phyloP scores from a whole-genome alignment of 148 eudicot genomes.

The Amaranthus palmeri region DNA sequence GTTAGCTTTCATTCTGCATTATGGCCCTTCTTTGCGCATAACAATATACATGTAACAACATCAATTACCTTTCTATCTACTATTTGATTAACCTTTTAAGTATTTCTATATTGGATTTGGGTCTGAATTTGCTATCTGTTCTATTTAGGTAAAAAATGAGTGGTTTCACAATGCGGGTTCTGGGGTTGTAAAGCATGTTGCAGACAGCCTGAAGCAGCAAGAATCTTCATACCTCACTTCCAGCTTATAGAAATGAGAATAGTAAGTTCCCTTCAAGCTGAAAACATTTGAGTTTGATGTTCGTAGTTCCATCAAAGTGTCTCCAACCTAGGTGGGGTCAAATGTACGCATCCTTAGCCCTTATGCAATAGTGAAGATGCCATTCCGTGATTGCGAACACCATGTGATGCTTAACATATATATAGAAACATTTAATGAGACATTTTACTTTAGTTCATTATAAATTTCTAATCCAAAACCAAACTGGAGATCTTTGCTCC shows the following conservation, averaged over 20 bases:
- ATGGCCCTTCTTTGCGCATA: slow-evolving; percentile 97
- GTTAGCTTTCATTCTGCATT: slow-evolving; percentile 93
- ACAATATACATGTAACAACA: slow-evolving; percentile 75
- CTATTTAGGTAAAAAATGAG: slow-evolving; percentile 80
- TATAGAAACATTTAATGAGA: too few relatives aligned
- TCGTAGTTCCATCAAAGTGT: background rate
- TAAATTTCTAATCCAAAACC: too few relatives aligned
- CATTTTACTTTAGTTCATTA: too few relatives aligned
- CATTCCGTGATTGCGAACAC: too few relatives aligned
- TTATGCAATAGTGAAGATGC: too few relatives aligned
- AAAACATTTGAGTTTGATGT: background rate
- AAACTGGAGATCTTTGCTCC: too few relatives aligned
- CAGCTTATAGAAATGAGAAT: slow-evolving; percentile 40
- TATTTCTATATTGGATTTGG: background rate
- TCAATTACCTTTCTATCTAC: slow-evolving; percentile 1
- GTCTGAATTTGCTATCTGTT: background rate
- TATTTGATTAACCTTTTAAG: background rate
- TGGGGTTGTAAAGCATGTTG: slow-evolving; percentile 93
- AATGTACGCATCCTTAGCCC: too few relatives aligned
- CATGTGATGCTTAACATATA: too few relatives aligned
- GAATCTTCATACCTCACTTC: slow-evolving; percentile 50
- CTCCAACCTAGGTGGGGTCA: too few relatives aligned
- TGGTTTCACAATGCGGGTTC: slow-evolving; percentile 93
- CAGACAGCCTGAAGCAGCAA: slow-evolving; percentile 67
- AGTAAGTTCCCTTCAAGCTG: slow-evolving; percentile 13